Percentiles rank a stretch among this genome's conserved stretches.
These are phyloP conservation scores for Pisolithus thermaeus DNA, from an alignment of 1,284 basidiomycete genomes.

Conservation along the genomic window DNA sequence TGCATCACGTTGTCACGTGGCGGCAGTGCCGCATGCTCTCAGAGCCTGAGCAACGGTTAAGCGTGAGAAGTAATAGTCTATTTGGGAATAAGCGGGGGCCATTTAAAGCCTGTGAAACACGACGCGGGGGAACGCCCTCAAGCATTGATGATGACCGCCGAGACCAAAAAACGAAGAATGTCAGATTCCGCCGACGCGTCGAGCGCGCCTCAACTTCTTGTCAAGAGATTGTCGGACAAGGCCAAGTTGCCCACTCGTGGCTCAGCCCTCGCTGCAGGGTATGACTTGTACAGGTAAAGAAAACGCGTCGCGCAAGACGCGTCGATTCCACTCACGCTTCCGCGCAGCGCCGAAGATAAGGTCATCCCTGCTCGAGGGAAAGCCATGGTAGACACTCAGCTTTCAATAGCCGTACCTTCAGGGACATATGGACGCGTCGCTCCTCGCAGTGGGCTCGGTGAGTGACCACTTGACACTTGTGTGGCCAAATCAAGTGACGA, in stretches of 20 bases:
- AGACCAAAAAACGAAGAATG: constrained; percentile 57
- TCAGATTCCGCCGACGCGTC: constrained; percentile 31
- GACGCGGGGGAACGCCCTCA: constrained; percentile 27
- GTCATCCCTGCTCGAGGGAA: constrained; percentile 81
- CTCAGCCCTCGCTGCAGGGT: constrained; percentile 82
- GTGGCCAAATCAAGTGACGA: background rate
- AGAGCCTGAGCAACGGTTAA: no score
- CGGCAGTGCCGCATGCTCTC: no score
- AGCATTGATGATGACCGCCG: constrained; percentile 29
- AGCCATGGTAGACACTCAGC: constrained; percentile 84
- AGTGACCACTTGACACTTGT: constrained; percentile 19
- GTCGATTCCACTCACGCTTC: constrained; percentile 6
- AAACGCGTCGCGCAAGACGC: background rate
- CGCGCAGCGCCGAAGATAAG: constrained; percentile 68
- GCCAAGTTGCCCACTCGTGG: constrained; percentile 88
- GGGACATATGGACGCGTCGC: constrained; percentile 97
- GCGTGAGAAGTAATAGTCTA: no score
- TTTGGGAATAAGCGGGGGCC: no score
- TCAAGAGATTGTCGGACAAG: constrained; percentile 80
- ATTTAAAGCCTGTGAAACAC: constrained; percentile 8
- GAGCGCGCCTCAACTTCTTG: constrained; percentile 57
- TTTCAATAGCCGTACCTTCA: constrained; percentile 87
- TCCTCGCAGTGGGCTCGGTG: constrained; percentile 90
- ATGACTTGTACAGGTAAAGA: constrained; percentile 83
- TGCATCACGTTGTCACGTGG: no score